Conservation (phyloP, 108 stramenopile genomes). For the Nitzschia sp. region DNA sequence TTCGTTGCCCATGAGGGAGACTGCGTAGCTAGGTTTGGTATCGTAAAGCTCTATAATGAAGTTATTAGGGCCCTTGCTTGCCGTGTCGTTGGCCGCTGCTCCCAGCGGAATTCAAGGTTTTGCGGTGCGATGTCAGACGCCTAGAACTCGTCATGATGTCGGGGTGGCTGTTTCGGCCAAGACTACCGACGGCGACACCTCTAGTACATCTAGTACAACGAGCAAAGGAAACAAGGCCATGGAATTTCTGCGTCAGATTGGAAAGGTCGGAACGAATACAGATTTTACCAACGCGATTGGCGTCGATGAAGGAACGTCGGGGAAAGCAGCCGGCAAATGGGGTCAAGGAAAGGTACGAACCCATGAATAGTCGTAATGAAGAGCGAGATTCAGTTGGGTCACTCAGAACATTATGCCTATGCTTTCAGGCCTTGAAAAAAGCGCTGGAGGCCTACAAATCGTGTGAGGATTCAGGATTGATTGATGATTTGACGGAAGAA, state of each 20-base stretch:
- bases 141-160: no score
- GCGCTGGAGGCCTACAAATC: conserved; percentile 50
- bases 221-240: conserved; percentile 68
- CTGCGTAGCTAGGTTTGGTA: no score
- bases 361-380: background rate
- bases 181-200: background rate
- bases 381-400: no score
- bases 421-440: conserved; percentile 46
- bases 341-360: conserved; percentile 22
- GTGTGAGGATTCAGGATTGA: conserved; percentile 57
- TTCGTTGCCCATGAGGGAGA: no score
- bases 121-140: no score
- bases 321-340: conserved; percentile 21
- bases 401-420: background rate
- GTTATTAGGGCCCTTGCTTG: no score
- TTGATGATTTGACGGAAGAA: conserved; percentile 73
- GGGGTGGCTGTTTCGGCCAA: no score
- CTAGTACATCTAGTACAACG: conserved; percentile 7
- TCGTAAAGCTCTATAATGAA: no score
- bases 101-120: background rate
- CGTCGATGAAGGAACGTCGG: conserved; percentile 67
- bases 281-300: conserved; percentile 76
- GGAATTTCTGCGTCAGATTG: conserved; percentile 68
- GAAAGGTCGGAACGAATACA: conserved; percentile 69
- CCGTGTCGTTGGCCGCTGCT: background rate